These are phyloP conservation scores for Sphagnum contortum DNA, from an alignment of 225 moss, liverwort and hornwort genomes.

Conservation along the genomic window DNA sequence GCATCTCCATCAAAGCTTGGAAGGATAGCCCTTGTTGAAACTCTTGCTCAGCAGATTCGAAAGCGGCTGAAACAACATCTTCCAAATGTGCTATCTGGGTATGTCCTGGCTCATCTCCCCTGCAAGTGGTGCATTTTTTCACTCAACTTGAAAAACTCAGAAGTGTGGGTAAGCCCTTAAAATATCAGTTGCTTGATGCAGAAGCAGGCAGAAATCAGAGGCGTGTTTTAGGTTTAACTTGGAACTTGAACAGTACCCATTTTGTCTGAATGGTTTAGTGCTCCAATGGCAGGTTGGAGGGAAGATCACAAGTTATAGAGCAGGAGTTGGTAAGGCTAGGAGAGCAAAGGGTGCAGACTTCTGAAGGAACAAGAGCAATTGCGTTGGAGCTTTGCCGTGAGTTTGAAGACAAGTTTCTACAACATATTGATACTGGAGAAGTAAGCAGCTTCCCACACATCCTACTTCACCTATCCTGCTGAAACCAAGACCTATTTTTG, in stretches of 20 bases:
- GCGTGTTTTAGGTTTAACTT: no score
- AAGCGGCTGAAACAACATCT: slow-evolving; percentile 80
- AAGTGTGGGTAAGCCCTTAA: no score
- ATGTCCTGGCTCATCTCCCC: slow-evolving; percentile 3
- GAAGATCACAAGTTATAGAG: slow-evolving; percentile 80
- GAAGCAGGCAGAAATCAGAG: no score
- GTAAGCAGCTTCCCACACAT: slow-evolving; percentile 13
- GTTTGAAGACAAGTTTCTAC: slow-evolving; percentile 91
- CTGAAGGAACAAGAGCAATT: slow-evolving; percentile 89
- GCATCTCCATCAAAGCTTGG: slow-evolving; percentile 77
- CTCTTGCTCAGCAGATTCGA: slow-evolving; percentile 72
- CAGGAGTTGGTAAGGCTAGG: slow-evolving; percentile 86
- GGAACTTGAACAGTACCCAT: no score
- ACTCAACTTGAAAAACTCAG: no score
- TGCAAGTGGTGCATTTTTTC: no score
- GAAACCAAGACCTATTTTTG: no score
- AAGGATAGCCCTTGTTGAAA: slow-evolving; percentile 86
- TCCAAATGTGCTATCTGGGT: slow-evolving; percentile 86
- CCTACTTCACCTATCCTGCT: no score
- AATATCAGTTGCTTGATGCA: no score
- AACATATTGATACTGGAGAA: slow-evolving; percentile 87
- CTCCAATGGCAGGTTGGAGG: slow-evolving; percentile 56
- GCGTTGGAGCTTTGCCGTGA: slow-evolving; percentile 94
- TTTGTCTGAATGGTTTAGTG: no score
- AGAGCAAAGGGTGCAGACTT: slow-evolving; percentile 81